Conservation (phyloP, 805 yeast species). For the Zygotorulaspora danielsina region DNA sequence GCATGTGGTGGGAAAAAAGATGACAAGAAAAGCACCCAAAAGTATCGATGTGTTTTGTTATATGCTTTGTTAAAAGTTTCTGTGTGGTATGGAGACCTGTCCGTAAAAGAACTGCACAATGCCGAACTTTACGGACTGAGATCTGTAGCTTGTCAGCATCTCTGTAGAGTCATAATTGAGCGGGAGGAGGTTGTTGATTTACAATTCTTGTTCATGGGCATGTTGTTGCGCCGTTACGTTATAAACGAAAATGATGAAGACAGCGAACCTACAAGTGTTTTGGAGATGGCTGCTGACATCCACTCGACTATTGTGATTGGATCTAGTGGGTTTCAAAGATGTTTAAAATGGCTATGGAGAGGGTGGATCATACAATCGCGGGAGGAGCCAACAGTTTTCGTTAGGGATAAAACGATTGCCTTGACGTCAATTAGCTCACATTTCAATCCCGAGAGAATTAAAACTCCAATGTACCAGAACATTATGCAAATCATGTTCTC, state of each 20-base stretch:
- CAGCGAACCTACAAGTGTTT: constrained; percentile 62
- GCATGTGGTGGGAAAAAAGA: constrained; percentile 79
- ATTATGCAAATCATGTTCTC: constrained; percentile 65
- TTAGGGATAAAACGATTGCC: constrained; percentile 55
- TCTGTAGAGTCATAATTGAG: constrained; percentile 71
- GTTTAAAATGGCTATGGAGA: constrained; percentile 87
- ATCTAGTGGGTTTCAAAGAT: constrained; percentile 77
- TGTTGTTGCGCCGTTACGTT: constrained; percentile 72
- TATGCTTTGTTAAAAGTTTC: constrained; percentile 73
- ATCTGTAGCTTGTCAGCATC: constrained; percentile 64
- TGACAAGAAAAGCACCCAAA: constrained; percentile 49
- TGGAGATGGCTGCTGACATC: constrained; percentile 82
- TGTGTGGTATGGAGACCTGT: constrained; percentile 67
- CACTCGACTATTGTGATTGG: constrained; percentile 75
- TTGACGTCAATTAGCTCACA: constrained; percentile 55
- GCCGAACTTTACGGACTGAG: constrained; percentile 58
- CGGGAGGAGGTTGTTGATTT: constrained; percentile 47
- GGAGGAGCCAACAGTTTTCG: constrained; percentile 63
- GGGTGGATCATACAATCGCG: constrained; percentile 86
- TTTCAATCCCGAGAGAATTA: constrained; percentile 77
- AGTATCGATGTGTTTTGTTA: constrained; percentile 63
- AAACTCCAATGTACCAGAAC: constrained; percentile 82
- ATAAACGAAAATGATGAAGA: constrained; percentile 61
- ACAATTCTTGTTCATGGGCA: constrained; percentile 53
- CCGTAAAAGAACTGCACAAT: constrained; percentile 59